These are phyloP conservation scores for Trichocladium antarcticum DNA, from an alignment of 495 filamentous ascomycete species.

Conservation along the genomic window DNA sequence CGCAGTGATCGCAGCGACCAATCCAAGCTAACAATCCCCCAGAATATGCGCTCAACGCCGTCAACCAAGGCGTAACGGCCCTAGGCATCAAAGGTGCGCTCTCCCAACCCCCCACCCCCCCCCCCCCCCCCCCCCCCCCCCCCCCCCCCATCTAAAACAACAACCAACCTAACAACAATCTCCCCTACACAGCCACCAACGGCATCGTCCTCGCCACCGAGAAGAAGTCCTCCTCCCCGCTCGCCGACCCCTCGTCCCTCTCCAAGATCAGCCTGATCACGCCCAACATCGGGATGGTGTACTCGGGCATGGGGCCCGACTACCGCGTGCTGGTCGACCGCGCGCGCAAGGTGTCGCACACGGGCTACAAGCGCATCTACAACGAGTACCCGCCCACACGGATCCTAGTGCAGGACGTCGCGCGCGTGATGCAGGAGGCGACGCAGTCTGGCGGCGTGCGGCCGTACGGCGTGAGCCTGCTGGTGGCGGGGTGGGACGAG, in stretches of 20 bases:
- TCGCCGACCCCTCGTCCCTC: conserved; percentile 85
- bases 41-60: conserved; percentile 99
- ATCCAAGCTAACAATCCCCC: conserved; percentile 8
- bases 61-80: conserved; percentile 97
- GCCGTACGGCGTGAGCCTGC: conserved; percentile 90
- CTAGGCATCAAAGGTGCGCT: conserved; percentile 88
- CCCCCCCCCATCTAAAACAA: neutral
- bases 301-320: conserved; percentile 97
- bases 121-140: neutral
- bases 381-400: conserved; percentile 99
- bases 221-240: conserved; percentile 96
- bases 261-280: conserved; percentile 98
- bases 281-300: conserved; percentile 99
- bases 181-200: conserved; percentile 62
- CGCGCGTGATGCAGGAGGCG: conserved; percentile 95
- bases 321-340: conserved; percentile 96
- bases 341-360: conserved; percentile 97
- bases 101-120: neutral
- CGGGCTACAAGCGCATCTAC: conserved; percentile 98
- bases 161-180: conserved; percentile 1
- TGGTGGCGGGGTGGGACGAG: conserved; percentile 98
- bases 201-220: conserved; percentile 98
- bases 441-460: conserved; percentile 96
- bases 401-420: conserved; percentile 97
- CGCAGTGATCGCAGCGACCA: neutral